Base-by-base conservation (phyloP, 257 asterid genomes). In the Lithospermum erythrorhizon region DNA sequence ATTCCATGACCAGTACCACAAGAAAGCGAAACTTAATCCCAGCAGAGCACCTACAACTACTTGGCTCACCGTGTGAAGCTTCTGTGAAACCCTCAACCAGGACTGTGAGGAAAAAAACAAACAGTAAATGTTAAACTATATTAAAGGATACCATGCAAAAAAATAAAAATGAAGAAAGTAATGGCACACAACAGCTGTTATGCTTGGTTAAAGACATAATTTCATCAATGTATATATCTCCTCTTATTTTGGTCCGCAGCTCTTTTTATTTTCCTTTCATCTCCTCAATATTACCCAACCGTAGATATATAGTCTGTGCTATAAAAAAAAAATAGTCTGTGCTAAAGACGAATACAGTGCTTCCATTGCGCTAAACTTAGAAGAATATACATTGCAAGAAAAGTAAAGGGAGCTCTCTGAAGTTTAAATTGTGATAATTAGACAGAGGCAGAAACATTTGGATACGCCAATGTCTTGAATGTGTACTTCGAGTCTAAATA, bases 11-110 rank as follows among this genome's bases (percentile, higher is more conserved):
- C 53, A 63, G 7, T 47, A 18, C 67, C 67, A 63, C 8, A 63
- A 13, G n/a, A 53, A n/a, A 15, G 67, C n/a, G 67, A 63, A 53
- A 19, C 4, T 9, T 2, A 15, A 24, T 14, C 59, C 59, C 21
- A 52, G 9, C 57, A 63, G n/a, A 0, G 67, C 53, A 25, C 59
- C 67, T 29, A 52, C 67, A 0, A 29, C 10, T 16, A 63, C 67
- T 30, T 63, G 67, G 67, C 60, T 63, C 21, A 53, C 37, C n/a
- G 67, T 52, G 41, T 52, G 59, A 55, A 29, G 22, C n/a, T 29
- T 47, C 29, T 63, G 67, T 5, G 51, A 63, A 63, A 63, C 49
- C 60, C 67, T n/a, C 21, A 63, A 58, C 67, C 67, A 63, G 53
- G 67, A 63, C 67, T 63, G 45, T 35, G 67, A 57, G 18, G 49